Evolutionary conservation across 257 asterid species (phyloP).

Genomic region (Ilex aquifolium): DNA sequence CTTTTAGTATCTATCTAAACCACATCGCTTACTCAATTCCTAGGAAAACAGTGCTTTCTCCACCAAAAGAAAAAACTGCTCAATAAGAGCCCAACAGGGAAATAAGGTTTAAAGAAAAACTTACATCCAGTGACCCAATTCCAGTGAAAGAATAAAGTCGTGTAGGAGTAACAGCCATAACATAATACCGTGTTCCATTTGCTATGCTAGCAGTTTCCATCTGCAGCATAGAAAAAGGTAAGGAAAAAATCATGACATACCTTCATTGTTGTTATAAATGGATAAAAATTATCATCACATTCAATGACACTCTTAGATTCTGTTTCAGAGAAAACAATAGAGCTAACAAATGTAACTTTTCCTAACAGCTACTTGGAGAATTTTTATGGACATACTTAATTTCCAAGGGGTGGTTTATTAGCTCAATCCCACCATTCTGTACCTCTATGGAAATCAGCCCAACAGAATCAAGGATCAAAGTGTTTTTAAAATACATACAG

Average conservation of each 20-base stretch:
- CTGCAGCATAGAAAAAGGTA: slow-evolving; percentile 33
- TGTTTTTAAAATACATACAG: neutral
- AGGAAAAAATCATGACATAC: slow-evolving; percentile 7
- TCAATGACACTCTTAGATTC: too few species aligned
- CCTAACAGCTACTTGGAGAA: neutral
- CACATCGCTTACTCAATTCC: too few species aligned
- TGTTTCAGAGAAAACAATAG: neutral
- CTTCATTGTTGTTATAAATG: neutral
- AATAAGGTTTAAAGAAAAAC: slow-evolving; percentile 10
- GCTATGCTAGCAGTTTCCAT: slow-evolving; percentile 74
- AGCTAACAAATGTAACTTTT: neutral
- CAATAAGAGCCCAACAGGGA: neutral
- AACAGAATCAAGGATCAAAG: neutral
- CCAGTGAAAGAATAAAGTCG: slow-evolving; percentile 96
- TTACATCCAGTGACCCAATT: slow-evolving; percentile 79
- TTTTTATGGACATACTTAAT: neutral
- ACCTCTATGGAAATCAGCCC: neutral
- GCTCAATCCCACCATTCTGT: neutral
- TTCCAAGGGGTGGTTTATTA: neutral
- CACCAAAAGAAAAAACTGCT: neutral
- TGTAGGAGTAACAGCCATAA: slow-evolving; percentile 99
- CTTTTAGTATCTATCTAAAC: neutral
- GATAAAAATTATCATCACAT: neutral
- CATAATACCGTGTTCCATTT: slow-evolving; percentile 70
- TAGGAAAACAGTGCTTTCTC: neutral